A percentile compares a stretch with the other conserved stretches of the same genome.
Conservation (phyloP, 129 eudicot genomes). For the Centaurea solstitialis region DNA sequence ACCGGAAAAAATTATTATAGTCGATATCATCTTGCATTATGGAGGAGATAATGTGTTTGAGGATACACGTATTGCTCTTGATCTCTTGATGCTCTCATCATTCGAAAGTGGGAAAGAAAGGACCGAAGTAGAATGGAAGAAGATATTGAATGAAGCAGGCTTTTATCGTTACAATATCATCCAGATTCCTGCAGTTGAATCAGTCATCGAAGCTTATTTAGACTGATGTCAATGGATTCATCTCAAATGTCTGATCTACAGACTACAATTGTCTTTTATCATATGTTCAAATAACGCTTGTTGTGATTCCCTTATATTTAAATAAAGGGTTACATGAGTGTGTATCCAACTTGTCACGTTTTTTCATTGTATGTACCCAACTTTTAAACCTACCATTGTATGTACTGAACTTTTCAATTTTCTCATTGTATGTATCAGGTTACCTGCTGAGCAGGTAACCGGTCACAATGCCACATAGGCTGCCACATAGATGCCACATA, state of each 20-base stretch:
- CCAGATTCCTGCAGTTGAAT: slow-evolving; percentile 15
- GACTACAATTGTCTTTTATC: not conserved
- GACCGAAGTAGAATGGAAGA: slow-evolving; percentile 31
- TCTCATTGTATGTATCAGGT: too few species aligned
- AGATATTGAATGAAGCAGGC: slow-evolving; percentile 27
- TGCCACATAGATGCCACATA: too few species aligned
- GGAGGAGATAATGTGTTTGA: slow-evolving; percentile 22
- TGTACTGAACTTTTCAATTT: too few species aligned
- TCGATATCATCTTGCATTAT: slow-evolving; percentile 14
- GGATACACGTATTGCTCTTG: not conserved
- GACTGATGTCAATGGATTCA: not conserved
- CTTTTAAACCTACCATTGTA: too few species aligned
- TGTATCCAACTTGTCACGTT: too few species aligned
- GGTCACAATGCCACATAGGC: too few species aligned
- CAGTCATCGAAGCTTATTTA: slow-evolving; percentile 35
- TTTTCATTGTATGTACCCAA: too few species aligned
- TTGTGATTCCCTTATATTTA: not conserved
- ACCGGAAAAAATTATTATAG: slow-evolving; percentile 34
- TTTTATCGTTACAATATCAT: slow-evolving; percentile 33
- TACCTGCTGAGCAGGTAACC: too few species aligned
- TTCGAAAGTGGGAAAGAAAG: slow-evolving; percentile 37
- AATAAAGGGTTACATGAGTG: too few species aligned
- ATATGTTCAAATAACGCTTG: too few species aligned
- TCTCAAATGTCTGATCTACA: not conserved
- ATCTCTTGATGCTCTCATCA: slow-evolving; percentile 25